These are phyloP conservation scores for Prunus mira DNA, from an alignment of 306 rosid species.

Conservation along the genomic window DNA sequence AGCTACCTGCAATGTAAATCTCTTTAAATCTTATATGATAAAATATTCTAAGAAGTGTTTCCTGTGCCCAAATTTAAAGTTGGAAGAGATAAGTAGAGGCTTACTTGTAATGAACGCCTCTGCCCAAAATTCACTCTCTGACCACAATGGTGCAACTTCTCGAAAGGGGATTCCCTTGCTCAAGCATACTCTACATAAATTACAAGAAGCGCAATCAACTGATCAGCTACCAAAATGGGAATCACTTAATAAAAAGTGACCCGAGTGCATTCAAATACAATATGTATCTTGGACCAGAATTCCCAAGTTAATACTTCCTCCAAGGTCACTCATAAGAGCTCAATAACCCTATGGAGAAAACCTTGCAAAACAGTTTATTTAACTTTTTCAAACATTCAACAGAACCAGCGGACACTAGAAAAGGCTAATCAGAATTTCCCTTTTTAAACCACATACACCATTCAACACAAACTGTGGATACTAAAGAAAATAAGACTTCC, in stretches of 20 bases:
- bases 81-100: slow-evolving; percentile 5
- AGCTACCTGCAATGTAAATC: slow-evolving; percentile 52
- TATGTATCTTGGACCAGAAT: neutral
- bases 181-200: slow-evolving; percentile 56
- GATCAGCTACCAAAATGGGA: neutral
- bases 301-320: neutral
- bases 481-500: neutral
- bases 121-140: slow-evolving; percentile 64
- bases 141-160: slow-evolving; percentile 86
- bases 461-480: slow-evolving; percentile 2
- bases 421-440: no score
- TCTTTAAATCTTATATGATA: slow-evolving; percentile 17
- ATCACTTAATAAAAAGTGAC: neutral
- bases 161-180: slow-evolving; percentile 67
- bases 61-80: neutral
- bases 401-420: no score
- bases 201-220: slow-evolving; percentile 11
- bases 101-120: slow-evolving; percentile 92
- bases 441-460: neutral
- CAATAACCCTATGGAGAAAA: neutral
- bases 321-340: neutral
- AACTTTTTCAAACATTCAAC: no score
- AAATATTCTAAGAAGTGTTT: neutral
- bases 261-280: neutral
- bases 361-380: neutral